These are phyloP conservation scores for Aspergillus melleus DNA, from an alignment of 2,329 filamentous ascomycete genomes.

Conservation along the genomic window DNA sequence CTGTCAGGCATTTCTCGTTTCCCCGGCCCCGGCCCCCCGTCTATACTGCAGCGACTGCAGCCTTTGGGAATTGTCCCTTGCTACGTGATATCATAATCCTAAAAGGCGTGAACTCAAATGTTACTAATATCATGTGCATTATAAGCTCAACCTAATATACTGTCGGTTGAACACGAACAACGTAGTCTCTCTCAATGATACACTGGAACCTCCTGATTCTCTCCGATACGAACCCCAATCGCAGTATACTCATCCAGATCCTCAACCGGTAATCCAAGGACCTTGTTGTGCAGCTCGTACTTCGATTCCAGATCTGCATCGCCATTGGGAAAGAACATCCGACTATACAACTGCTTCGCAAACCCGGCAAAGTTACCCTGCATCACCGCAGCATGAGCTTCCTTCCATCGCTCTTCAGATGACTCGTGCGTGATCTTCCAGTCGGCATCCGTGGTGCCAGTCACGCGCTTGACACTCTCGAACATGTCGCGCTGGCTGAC, in stretches of 20 bases:
- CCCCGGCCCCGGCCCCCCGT: too few relatives aligned
- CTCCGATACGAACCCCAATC: not conserved
- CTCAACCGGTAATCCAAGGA: constrained; percentile 57
- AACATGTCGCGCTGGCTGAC: constrained; percentile 66
- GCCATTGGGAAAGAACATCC: constrained; percentile 51
- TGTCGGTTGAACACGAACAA: too few relatives aligned
- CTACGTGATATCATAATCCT: too few relatives aligned
- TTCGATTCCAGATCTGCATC: constrained; percentile 40
- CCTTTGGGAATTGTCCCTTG: too few relatives aligned
- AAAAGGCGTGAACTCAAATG: too few relatives aligned
- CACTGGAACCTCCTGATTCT: not conserved
- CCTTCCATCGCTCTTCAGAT: constrained; percentile 47
- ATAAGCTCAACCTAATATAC: too few relatives aligned
- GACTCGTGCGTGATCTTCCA: constrained; percentile 59
- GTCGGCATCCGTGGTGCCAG: constrained; percentile 56
- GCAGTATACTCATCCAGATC: constrained; percentile 48
- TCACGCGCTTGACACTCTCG: constrained; percentile 56
- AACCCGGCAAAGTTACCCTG: constrained; percentile 46
- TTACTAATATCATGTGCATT: too few relatives aligned
- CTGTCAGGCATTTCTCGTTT: too few relatives aligned
- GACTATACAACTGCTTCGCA: constrained; percentile 53
- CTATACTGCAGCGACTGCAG: too few relatives aligned
- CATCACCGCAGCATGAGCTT: constrained; percentile 47
- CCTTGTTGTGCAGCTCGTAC: constrained; percentile 48
- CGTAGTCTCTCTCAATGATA: not conserved